These are phyloP conservation scores for Penicillium digitatum DNA, from an alignment of 2,329 filamentous ascomycete genomes.

Conservation along the genomic window DNA sequence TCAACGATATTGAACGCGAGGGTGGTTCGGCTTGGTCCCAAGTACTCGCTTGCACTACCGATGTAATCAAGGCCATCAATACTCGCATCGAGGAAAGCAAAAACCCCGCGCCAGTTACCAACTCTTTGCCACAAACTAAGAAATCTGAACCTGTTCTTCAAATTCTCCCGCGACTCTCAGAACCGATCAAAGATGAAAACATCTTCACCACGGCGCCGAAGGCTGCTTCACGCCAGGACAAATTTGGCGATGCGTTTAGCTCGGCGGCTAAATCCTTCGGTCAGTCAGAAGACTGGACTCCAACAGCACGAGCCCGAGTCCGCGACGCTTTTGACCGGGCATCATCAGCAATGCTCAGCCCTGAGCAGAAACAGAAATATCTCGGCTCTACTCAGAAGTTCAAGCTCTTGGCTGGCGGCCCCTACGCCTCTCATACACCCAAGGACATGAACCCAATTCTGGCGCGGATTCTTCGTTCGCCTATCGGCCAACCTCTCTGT, in stretches of 20 bases:
- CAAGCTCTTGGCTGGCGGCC: slow-evolving; percentile 33
- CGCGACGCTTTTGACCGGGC: slow-evolving; percentile 40
- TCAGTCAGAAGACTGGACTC: slow-evolving; percentile 43
- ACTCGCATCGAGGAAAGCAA: slow-evolving; percentile 62
- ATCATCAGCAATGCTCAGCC: slow-evolving; percentile 39
- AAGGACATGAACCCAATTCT: slow-evolving; percentile 50
- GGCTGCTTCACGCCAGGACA: slow-evolving; percentile 34
- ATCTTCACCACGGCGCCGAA: slow-evolving; percentile 45
- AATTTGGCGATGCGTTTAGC: slow-evolving; percentile 42
- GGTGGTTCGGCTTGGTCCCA: slow-evolving; percentile 80
- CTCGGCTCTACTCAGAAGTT: slow-evolving; percentile 38
- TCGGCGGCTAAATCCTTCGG: slow-evolving; percentile 47
- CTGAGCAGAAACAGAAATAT: slow-evolving; percentile 39
- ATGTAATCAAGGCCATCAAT: slow-evolving; percentile 64
- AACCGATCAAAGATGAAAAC: slow-evolving; percentile 47
- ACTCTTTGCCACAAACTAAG: slow-evolving; percentile 41
- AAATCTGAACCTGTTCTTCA: slow-evolving; percentile 40
- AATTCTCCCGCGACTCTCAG: slow-evolving; percentile 49
- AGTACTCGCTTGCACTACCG: slow-evolving; percentile 65
- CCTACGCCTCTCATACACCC: slow-evolving; percentile 41
- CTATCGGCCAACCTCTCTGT: slow-evolving; percentile 65
- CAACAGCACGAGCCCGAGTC: slow-evolving; percentile 36
- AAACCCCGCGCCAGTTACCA: slow-evolving; percentile 40
- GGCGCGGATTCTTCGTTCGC: slow-evolving; percentile 48
- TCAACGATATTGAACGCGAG: slow-evolving; percentile 78